These are phyloP conservation scores for Botrytis squamosa DNA, from an alignment of 2,329 filamentous ascomycete genomes.

Conservation along the genomic window DNA sequence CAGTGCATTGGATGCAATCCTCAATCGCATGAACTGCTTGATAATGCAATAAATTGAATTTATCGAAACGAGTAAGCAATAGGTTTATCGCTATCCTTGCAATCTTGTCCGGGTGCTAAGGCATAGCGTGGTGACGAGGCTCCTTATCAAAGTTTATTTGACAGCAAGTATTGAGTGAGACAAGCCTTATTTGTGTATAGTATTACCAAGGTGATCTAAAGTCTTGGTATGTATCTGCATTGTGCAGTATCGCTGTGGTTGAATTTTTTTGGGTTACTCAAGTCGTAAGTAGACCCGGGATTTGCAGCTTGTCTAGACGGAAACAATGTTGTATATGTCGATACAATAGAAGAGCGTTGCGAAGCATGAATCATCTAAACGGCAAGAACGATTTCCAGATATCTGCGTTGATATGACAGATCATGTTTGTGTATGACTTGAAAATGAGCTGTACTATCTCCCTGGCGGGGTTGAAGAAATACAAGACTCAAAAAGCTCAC, in stretches of 20 bases:
- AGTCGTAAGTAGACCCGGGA: neutral
- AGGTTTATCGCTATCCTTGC: conserved; percentile 34
- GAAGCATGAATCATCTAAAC: conserved; percentile 20
- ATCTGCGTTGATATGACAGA: conserved; percentile 15
- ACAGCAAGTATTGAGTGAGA: conserved; percentile 15
- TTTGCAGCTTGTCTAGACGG: conserved; percentile 14
- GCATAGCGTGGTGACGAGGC: conserved; percentile 22
- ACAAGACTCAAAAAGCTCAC: neutral
- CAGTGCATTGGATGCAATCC: neutral
- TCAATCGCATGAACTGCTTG: conserved; percentile 19
- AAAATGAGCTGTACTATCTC: conserved; percentile 14
- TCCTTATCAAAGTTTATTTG: conserved; percentile 24
- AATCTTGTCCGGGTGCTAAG: conserved; percentile 25
- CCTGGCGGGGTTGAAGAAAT: conserved; percentile 15
- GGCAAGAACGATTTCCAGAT: conserved; percentile 9
- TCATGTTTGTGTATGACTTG: conserved; percentile 19
- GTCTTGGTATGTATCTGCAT: neutral
- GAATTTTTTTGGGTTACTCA: conserved; percentile 9
- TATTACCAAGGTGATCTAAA: conserved; percentile 8
- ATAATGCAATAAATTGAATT: conserved; percentile 6
- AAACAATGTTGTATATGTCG: neutral
- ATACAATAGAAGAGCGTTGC: conserved; percentile 8
- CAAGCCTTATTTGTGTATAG: conserved; percentile 14
- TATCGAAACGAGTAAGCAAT: conserved; percentile 26
- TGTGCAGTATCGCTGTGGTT: conserved; percentile 12